Evolutionary conservation across 768 basidiomycete species (phyloP), one percentile per base, ranked within the genome.

Genomic region (Arthromyces matolae): DNA sequence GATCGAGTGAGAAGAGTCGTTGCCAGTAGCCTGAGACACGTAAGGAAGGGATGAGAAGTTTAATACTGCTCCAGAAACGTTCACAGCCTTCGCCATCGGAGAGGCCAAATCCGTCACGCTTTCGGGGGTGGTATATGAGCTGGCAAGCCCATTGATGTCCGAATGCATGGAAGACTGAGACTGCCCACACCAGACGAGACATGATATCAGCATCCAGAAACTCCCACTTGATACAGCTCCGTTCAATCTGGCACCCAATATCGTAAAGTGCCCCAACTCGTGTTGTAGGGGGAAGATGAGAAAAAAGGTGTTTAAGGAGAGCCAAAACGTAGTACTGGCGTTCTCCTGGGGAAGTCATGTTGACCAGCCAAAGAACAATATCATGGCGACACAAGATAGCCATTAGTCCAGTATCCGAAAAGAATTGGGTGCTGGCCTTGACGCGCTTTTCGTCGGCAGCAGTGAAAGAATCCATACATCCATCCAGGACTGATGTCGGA

Each of bases 311-410:
- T 18, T 65, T 40, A 7, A 72, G 29, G 0, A 72, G 57, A 0
- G 61, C 54, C 4, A 71, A 42, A 9, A 57, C 56, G 43, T 63
- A 69, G 34, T 61, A 55, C 43, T 71, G 64, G 42, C 65, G 38
- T 50, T 69, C 61, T 4, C 70, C 65, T 14, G 67, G 44, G 8
- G 62, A 45, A 12, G 54, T 53, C 40, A 73, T 64, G 41, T 73
- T 70, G 23, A 56, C 65, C 3, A 69, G 27, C 32, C 55, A 68
- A 0, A 70, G 46, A 2, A 62, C 58, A 8, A 53, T 49, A 43
- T 70, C 64, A 41, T 69, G 70, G 3, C 56, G 48, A 50, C 70
- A 72, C 0, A 69, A 51, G 0, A 71, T 38, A 0, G 57, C 65
- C 66, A 71, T 68, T 14, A 70, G 39, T 0, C 61, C 67, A 0